Evolutionary conservation across 495 filamentous ascomycete genomes (phyloP), one percentile per base, ranked within the genome.

Genomic region (Xylaria intraflava): DNA sequence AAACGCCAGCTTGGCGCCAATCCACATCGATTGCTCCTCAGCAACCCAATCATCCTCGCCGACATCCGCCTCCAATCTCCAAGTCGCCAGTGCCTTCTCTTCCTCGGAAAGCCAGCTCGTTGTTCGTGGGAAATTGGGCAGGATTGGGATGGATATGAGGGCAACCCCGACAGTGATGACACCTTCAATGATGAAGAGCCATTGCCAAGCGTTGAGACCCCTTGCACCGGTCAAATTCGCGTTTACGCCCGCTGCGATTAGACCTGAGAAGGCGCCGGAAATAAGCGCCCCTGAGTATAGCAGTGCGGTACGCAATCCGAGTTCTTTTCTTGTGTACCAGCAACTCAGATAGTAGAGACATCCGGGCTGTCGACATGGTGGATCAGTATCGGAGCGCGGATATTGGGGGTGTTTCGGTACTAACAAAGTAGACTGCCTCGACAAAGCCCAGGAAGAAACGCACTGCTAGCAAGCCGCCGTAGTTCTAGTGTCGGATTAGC

Each of bases 101-200:
- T 87, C 78, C 42, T 86, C 78, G 2, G 76, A 83, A 16, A 92
- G 71, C 86, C 88, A 89, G 9, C 57, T 62, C 1, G 87, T 90
- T 30, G 87, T 90, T 17, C 83, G 74, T n/a, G 88, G 88, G 56
- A 89, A 89, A 65, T 93, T 85, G 12, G 88, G 88, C 14, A 93
- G 68, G 22, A 89, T 67, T 55, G 83, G 84, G 55, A 77, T 78
- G 26, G 80, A 73, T 23, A 64, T 60, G 27, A 72, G 61, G 10
- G 72, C 73, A 35, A 80, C 67, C 1, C 53, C 65, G 5, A 79
- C 64, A 10, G 76, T 83, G 49, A 73, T 69, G 14, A 68, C 78
- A 45, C 87, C 88, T 65, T 90, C 87, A 47, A 92, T 87, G 56
- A 90, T 85, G 76, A 89, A 90, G 16, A 90, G 68, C 86, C 86